A percentile compares a stretch with the other conserved stretches of the same genome.
phyloP scores from a whole-genome alignment of 139 green algal species.

The Chlorella sp. region DNA sequence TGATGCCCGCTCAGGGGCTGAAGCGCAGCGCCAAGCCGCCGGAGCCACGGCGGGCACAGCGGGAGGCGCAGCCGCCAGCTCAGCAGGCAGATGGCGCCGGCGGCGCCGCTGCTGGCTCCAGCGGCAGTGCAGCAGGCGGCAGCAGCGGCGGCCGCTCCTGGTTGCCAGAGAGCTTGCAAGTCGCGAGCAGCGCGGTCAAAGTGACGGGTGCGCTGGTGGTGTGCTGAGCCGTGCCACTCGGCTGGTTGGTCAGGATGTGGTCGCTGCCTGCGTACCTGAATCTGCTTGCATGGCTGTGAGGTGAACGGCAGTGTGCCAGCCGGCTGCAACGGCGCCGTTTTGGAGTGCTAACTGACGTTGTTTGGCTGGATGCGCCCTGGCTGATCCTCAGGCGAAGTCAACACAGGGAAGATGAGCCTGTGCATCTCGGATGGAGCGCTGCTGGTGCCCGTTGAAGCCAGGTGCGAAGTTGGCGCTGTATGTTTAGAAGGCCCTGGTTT shows the following conservation, averaged over 20 bases:
- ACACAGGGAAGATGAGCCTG: neutral
- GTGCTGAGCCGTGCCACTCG: too few relatives aligned
- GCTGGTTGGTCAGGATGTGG: too few relatives aligned
- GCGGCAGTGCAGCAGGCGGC: neutral
- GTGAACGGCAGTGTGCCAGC: too few relatives aligned
- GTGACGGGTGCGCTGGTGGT: neutral
- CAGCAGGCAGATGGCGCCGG: neutral
- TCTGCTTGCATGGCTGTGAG: too few relatives aligned
- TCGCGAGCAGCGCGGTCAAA: neutral
- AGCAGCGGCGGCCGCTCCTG: neutral
- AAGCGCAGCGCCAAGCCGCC: neutral
- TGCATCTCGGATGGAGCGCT: constrained; percentile 17
- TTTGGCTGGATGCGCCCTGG: neutral
- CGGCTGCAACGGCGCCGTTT: too few relatives aligned
- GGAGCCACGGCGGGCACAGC: neutral
- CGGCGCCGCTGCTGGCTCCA: neutral
- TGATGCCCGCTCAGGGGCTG: neutral
- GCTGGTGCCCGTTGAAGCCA: constrained; percentile 11
- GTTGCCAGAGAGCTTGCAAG: constrained; percentile 24
- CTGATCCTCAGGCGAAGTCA: constrained; percentile 3
- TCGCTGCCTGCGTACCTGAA: too few relatives aligned
- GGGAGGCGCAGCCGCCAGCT: neutral
- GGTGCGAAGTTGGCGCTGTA: constrained; percentile 5
- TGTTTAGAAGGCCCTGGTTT: too few relatives aligned
- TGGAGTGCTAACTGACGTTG: too few relatives aligned